Base-by-base conservation (phyloP, 257 asterid species). In the Solanum habrochaites region DNA sequence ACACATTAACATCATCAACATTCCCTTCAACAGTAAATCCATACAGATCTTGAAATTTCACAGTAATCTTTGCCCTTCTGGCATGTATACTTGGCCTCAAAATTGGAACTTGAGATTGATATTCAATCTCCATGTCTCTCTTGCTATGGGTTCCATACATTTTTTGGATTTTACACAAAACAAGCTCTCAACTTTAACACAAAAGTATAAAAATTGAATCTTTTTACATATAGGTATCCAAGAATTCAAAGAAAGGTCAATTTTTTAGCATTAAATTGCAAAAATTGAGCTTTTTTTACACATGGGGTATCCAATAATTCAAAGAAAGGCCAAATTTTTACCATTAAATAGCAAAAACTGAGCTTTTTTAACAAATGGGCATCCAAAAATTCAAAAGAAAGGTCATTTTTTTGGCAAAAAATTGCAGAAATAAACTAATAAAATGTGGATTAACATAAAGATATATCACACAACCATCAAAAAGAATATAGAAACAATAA, bases 1-100 rank as follows among this genome's bases (percentile, higher is more conserved):
- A 87, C 80, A 95, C 97, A 91, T 97, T 97, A 23, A 95, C 99
- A 91, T 97, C 99, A 91, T 97, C 99, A 86, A 97, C 99, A 93
- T 95, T 97, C 7, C 99, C 99, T 89, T 95, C 99, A 35, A 97
- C 99, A 2, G 95, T 92, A 91, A 97, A 97, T 32, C 94, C 98
- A 86, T 97, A 97, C 85, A 97, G 94, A 93, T 97, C 99, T 90
- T 97, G 98, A 88, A 97, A 97, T 88, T 97, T 97, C 23, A 97
- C 99, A 23, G 93, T 92, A 89, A 97, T 96, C 60, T 95, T 95
- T 66, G 99, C 99, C 94, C 99, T 91, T 85, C 99, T 90, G 6
- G 98, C 90, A 75, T 95, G 96, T 89, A 97, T 95, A 90, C 99
- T 97, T 42, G 99, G 99, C 93, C 99, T 91, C 90, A 95, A 70